Percentiles rank a stretch among this genome's conserved stretches.
These are phyloP conservation scores for Thuidium tamariscinum DNA, from an alignment of 225 moss, liverwort and hornwort species.

Conservation along the genomic window DNA sequence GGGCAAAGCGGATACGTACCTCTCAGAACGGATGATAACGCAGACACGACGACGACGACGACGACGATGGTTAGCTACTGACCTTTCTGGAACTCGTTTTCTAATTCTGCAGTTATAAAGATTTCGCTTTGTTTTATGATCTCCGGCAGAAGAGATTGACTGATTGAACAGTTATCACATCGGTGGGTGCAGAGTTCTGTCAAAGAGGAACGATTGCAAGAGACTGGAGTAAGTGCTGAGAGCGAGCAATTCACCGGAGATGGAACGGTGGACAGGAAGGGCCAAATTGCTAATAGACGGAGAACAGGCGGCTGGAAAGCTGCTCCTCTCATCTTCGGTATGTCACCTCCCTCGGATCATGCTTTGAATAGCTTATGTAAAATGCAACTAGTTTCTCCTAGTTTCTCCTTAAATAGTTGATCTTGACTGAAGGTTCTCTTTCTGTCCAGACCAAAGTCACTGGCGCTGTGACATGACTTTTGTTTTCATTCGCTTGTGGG, in stretches of 20 bases:
- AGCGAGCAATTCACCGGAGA: conserved; percentile 24
- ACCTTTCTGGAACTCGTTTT: background rate
- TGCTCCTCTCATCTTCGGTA: conserved; percentile 54
- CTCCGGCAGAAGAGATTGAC: background rate
- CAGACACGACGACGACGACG: background rate
- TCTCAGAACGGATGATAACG: background rate
- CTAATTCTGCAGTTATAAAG: background rate
- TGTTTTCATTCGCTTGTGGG: background rate
- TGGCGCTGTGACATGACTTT: background rate
- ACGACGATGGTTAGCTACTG: background rate
- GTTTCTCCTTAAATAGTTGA: background rate
- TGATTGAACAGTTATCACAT: background rate
- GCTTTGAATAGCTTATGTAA: background rate
- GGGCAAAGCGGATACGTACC: background rate
- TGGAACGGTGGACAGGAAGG: conserved; percentile 43
- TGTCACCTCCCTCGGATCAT: background rate
- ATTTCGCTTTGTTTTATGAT: background rate
- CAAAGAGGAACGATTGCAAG: conserved; percentile 13
- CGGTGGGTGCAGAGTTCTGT: background rate
- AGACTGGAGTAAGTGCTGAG: background rate
- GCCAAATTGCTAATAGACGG: conserved; percentile 21
- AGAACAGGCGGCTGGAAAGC: conserved; percentile 52
- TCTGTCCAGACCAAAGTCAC: background rate
- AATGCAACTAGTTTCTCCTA: background rate
- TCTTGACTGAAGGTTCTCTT: background rate